Evolutionary conservation across 176 grass and related monocot genomes (phyloP), one percentile per base, ranked within the genome.

Genomic region (Pontederia paniculata): DNA sequence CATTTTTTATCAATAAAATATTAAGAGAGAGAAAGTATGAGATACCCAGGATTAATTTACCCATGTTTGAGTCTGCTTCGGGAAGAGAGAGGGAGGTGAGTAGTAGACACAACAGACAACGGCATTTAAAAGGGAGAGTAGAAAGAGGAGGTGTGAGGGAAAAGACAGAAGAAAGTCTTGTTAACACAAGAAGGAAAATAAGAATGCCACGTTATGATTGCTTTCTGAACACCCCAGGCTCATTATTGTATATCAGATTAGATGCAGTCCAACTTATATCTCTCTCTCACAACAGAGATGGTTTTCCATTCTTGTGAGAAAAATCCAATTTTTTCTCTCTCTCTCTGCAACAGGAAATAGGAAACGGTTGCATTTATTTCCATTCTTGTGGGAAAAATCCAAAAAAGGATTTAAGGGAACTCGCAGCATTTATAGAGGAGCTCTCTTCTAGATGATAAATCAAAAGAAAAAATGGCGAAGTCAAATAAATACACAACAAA

Each of bases 151-250:
- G 49, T 12, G 18, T 15, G 16, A 22, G 19, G 4, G 60, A n/a
- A n/a, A n/a, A n/a, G n/a, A n/a, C n/a, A n/a, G n/a, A 56, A 70
- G 72, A 55, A 69, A 62, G 61, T 55, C 20, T 37, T 44, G 56
- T 45, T 60, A 76, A 76, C 59, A 59, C 67, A 72, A 71, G 75
- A 72, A 78, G 68, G 63, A 77, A 56, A 22, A 77, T 16, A 77
- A 66, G 67, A 78, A 44, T 71, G 68, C 60, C 76, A 73, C 68
- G 68, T 72, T 46, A 73, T 78, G 76, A 78, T 78, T 78, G 67
- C 65, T 44, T 63, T 67, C 55, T 72, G 59, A 78, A 66, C 47
- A 12, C 13, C 17, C 21, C 66, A 68, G 66, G 51, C 42, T 52
- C 66, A 68, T 56, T 68, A 68, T 67, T 45, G 48, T 9, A 64